Conservation (phyloP, 805 yeast species). For the Grigorovia transvaalensis region DNA sequence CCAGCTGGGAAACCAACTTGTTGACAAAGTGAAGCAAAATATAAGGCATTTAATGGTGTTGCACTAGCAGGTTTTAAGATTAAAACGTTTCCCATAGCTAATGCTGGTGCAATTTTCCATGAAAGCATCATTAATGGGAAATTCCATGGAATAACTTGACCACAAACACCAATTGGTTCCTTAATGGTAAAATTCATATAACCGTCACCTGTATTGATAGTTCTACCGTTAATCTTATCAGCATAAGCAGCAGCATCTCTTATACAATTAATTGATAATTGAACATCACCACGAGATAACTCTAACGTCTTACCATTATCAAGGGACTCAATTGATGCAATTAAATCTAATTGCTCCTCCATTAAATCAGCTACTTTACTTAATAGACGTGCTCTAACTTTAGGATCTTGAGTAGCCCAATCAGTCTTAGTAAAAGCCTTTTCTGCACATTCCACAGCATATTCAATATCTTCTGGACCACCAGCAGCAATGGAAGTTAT, state of each 20-base stretch:
- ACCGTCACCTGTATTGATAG: constrained; percentile 50
- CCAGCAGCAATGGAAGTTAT: constrained; percentile 51
- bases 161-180: constrained; percentile 76
- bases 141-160: constrained; percentile 80
- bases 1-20: constrained; percentile 70
- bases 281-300: constrained; percentile 58
- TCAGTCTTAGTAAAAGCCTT: constrained; percentile 43
- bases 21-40: constrained; percentile 47
- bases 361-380: constrained; percentile 57
- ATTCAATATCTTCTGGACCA: constrained; percentile 51
- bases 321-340: constrained; percentile 59
- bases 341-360: constrained; percentile 50
- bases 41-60: constrained; percentile 65
- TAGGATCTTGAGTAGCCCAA: constrained; percentile 56
- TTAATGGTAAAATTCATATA: constrained; percentile 57
- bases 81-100: constrained; percentile 66
- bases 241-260: constrained; percentile 68
- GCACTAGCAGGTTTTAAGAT: constrained; percentile 69
- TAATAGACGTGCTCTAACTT: constrained; percentile 41
- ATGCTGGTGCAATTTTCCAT: constrained; percentile 74
- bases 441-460: constrained; percentile 59
- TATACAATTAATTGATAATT: constrained; percentile 51
- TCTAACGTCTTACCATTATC: constrained; percentile 71
- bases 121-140: constrained; percentile 72
- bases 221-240: constrained; percentile 56